Percentiles rank a stretch among this genome's conserved stretches.
Evolutionary conservation across 2,329 filamentous ascomycete species (phyloP).

Genomic region (Xylaria sp.): DNA sequence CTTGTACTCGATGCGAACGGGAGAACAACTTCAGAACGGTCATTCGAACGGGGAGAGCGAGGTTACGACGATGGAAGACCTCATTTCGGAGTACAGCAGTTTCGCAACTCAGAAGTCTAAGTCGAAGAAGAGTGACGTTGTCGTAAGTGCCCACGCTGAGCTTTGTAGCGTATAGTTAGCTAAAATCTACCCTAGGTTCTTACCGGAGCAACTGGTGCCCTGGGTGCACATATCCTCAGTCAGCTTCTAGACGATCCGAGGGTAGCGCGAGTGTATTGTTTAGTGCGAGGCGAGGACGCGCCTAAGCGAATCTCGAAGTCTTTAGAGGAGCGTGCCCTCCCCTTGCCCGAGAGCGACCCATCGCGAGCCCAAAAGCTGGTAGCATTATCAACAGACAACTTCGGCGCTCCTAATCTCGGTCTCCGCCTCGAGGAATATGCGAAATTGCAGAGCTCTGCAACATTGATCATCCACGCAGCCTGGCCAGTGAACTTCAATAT

Average conservation of each 20-base stretch:
- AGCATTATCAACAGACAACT: conserved; percentile 53
- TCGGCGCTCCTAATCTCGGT: conserved; percentile 54
- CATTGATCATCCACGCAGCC: conserved; percentile 58
- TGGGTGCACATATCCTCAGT: conserved; percentile 55
- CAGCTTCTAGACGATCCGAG: conserved; percentile 52
- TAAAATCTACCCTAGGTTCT: conserved; percentile 45
- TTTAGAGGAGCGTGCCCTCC: conserved; percentile 37
- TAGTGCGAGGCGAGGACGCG: conserved; percentile 49
- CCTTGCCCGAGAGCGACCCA: conserved; percentile 31
- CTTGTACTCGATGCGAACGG: conserved; percentile 48
- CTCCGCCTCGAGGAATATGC: conserved; percentile 48
- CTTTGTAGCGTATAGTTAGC: not conserved
- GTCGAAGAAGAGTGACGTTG: conserved; percentile 36
- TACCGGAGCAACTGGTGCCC: conserved; percentile 58
- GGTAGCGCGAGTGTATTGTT: conserved; percentile 52
- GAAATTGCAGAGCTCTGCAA: conserved; percentile 50
- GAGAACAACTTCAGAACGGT: conserved; percentile 37
- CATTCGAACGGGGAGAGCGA: conserved; percentile 50
- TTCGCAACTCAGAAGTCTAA: conserved; percentile 49
- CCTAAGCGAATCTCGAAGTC: conserved; percentile 40
- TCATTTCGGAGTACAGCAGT: conserved; percentile 59
- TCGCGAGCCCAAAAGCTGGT: conserved; percentile 48
- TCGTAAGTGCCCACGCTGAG: conserved; percentile 39
- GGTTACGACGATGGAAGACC: conserved; percentile 44
- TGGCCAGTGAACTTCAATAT: conserved; percentile 66